Evolutionary conservation across 2,329 filamentous ascomycete genomes (phyloP).

Genomic region (Sporothrix pallida): DNA sequence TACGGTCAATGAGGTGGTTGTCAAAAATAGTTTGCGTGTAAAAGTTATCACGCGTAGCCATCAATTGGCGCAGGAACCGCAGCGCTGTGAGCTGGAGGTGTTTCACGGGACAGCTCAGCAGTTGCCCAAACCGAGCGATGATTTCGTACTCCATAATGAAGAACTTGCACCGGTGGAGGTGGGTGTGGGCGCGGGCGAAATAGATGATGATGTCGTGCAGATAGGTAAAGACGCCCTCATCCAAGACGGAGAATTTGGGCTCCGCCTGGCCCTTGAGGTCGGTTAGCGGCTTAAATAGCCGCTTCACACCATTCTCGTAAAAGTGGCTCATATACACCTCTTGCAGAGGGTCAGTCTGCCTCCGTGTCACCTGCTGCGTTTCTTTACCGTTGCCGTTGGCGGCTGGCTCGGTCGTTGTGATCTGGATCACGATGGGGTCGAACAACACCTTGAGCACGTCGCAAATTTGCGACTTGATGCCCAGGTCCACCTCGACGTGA

Average conservation of each 20-base stretch:
- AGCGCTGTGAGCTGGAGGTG: constrained; percentile 89
- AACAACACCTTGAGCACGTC: constrained; percentile 94
- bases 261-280: constrained; percentile 74
- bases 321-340: constrained; percentile 86
- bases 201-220: constrained; percentile 92
- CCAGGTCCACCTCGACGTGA: constrained; percentile 87
- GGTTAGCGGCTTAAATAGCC: constrained; percentile 85
- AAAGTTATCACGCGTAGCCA: constrained; percentile 87
- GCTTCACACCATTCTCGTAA: constrained; percentile 84
- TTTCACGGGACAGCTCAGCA: constrained; percentile 84
- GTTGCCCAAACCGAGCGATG: constrained; percentile 77
- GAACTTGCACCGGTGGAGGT: constrained; percentile 82
- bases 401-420: constrained; percentile 45
- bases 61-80: constrained; percentile 88
- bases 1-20: constrained; percentile 79
- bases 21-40: constrained; percentile 85
- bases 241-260: constrained; percentile 75
- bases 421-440: constrained; percentile 67
- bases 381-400: constrained; percentile 53
- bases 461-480: constrained; percentile 92
- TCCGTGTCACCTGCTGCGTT: constrained; percentile 42
- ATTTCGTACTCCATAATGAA: constrained; percentile 84
- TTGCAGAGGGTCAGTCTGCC: constrained; percentile 71
- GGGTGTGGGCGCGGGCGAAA: constrained; percentile 91
- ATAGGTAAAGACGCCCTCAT: constrained; percentile 89